Percentiles rank a stretch among this genome's conserved stretches.
These are phyloP conservation scores for Neurospora sp. DNA, from an alignment of 495 filamentous ascomycete genomes.

Conservation along the genomic window DNA sequence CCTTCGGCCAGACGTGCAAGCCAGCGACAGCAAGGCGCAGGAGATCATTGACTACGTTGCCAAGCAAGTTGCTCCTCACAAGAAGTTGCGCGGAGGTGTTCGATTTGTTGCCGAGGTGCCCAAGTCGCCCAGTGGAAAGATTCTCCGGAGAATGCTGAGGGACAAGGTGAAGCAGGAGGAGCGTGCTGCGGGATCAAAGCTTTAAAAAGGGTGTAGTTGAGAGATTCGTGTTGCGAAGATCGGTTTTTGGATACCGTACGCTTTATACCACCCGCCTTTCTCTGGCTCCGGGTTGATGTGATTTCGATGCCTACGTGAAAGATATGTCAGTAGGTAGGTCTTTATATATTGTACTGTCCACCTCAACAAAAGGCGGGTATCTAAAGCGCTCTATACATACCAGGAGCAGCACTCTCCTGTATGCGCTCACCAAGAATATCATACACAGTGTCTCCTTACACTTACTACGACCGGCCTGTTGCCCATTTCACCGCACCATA, in stretches of 20 bases:
- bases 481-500: neutral
- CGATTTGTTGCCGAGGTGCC: slow-evolving; percentile 74
- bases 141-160: slow-evolving; percentile 60
- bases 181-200: slow-evolving; percentile 22
- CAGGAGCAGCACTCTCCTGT: neutral
- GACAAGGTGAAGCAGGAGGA: slow-evolving; percentile 28
- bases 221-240: neutral
- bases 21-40: slow-evolving; percentile 42
- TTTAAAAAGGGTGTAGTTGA: slow-evolving; percentile 7
- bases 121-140: slow-evolving; percentile 81
- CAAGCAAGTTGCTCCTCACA: slow-evolving; percentile 53
- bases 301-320: neutral
- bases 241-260: neutral
- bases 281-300: neutral
- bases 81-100: slow-evolving; percentile 73
- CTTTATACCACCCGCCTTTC: neutral
- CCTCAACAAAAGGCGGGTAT: neutral
- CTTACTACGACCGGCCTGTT: neutral
- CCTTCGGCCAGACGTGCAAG: slow-evolving; percentile 40
- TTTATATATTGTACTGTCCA: neutral
- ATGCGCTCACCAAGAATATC: neutral
- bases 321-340: neutral
- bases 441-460: neutral
- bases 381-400: neutral
- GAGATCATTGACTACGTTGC: slow-evolving; percentile 54